These are phyloP conservation scores for Fusarium lyarnte DNA, from an alignment of 2,329 filamentous ascomycete species.

Conservation along the genomic window DNA sequence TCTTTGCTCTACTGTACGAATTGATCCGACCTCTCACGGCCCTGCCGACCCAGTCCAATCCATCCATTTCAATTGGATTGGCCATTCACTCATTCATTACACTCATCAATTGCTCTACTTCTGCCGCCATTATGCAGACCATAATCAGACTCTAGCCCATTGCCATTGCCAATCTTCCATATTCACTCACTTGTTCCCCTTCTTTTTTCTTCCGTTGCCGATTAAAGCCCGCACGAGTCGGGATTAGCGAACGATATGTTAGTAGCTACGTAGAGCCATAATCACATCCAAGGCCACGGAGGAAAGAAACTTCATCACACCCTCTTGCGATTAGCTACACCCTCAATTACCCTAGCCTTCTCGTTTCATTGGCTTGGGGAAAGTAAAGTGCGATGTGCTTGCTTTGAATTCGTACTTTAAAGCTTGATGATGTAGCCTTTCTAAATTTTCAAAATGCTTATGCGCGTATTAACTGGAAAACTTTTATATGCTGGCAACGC, in stretches of 20 bases:
- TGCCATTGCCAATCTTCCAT: slow-evolving; percentile 18
- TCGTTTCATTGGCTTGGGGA: slow-evolving; percentile 14
- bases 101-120: slow-evolving; percentile 18
- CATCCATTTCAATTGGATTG: slow-evolving; percentile 9
- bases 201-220: slow-evolving; percentile 20
- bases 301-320: slow-evolving; percentile 30
- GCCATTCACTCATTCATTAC: slow-evolving; percentile 11
- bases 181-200: slow-evolving; percentile 13
- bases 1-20: slow-evolving; percentile 39
- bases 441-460: background rate
- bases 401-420: slow-evolving; percentile 3
- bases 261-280: slow-evolving; percentile 9
- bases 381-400: slow-evolving; percentile 17
- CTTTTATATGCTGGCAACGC: background rate
- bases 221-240: slow-evolving; percentile 32
- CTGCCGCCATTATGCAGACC: slow-evolving; percentile 17
- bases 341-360: slow-evolving; percentile 27
- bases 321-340: slow-evolving; percentile 25
- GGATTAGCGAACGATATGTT: slow-evolving; percentile 15
- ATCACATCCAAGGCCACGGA: slow-evolving; percentile 12
- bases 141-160: slow-evolving; percentile 6
- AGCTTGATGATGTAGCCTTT: slow-evolving; percentile 7
- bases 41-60: slow-evolving; percentile 27
- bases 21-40: slow-evolving; percentile 39
- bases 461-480: background rate